Evolutionary conservation across 495 filamentous ascomycete species (phyloP).

Genomic region (Aspergillus carlsbadensis): DNA sequence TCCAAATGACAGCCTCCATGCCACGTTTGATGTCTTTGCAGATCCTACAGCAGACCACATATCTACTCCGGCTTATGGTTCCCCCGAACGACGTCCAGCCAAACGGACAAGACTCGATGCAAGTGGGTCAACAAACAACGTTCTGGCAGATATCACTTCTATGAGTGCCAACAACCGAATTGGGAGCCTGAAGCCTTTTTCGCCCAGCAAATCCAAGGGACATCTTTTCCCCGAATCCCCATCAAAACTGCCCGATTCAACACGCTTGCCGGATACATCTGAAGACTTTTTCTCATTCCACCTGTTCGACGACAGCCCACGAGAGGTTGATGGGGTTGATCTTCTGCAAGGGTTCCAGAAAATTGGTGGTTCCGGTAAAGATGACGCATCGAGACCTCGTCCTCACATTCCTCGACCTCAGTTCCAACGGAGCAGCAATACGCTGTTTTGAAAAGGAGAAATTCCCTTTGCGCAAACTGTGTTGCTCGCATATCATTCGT

Average conservation of each 20-base stretch:
- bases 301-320: constrained; percentile 56
- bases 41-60: constrained; percentile 54
- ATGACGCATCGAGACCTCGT: constrained; percentile 29
- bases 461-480: too few species aligned
- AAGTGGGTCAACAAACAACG: constrained; percentile 44
- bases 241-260: constrained; percentile 49
- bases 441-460: constrained; percentile 37
- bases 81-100: constrained; percentile 71
- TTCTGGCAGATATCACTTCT: constrained; percentile 66
- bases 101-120: constrained; percentile 61
- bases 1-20: constrained; percentile 45
- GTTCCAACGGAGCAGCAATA: constrained; percentile 38
- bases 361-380: constrained; percentile 61
- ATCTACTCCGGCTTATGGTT: constrained; percentile 58
- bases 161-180: constrained; percentile 49
- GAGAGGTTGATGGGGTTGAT: constrained; percentile 71
- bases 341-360: constrained; percentile 87
- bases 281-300: constrained; percentile 65
- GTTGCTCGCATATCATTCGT: too few species aligned
- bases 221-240: constrained; percentile 49
- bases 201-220: constrained; percentile 34
- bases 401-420: constrained; percentile 37
- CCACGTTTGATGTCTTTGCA: constrained; percentile 70
- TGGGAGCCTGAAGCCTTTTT: constrained; percentile 32
- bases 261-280: constrained; percentile 53